Base-by-base conservation (phyloP, 106 monocot genomes). In the Ottelia alismoides region DNA sequence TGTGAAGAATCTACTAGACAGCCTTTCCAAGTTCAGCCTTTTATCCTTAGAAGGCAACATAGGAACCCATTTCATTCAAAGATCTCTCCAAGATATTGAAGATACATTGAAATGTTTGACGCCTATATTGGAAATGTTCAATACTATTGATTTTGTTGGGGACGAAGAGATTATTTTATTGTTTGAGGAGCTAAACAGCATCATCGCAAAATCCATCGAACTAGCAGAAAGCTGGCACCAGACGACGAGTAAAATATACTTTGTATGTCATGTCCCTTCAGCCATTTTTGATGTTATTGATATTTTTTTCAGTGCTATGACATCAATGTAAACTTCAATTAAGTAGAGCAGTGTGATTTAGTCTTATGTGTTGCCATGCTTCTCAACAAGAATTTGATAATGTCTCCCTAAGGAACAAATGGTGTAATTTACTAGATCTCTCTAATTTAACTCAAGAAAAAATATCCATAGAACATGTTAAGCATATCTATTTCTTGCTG, bases 231-330 rank as follows among this genome's bases (percentile, higher is more conserved):
- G 48, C 58, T 92, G 85, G 91, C 65, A 92, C 44, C 70, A 70
- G 49, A 67, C 76, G 81, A 81, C 47, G 72, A 92, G 91, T 65
- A 92, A 78, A 81, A 51, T 85, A 28, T 78, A 78, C 56, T 78
- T 85, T 70, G 91, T 91, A 80, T 28, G 79, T 72, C 28, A 18
- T 27, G n/a, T n/a, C n/a, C n/a, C n/a, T n/a, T n/a, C n/a, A n/a
- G n/a, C n/a, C n/a, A n/a, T 6, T 40, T 4, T n/a, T n/a, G n/a
- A n/a, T n/a, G n/a, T n/a, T n/a, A n/a, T n/a, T n/a, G n/a, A n/a
- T n/a, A n/a, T n/a, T n/a, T n/a, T n/a, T n/a, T n/a, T n/a, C n/a
- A n/a, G n/a, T n/a, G n/a, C n/a, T n/a, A n/a, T n/a, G n/a, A n/a
- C n/a, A n/a, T n/a, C n/a, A n/a, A n/a, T n/a, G n/a, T n/a, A n/a